Evolutionary conservation across 2,329 filamentous ascomycete genomes (phyloP).

Genomic region (Chalara sp.): DNA sequence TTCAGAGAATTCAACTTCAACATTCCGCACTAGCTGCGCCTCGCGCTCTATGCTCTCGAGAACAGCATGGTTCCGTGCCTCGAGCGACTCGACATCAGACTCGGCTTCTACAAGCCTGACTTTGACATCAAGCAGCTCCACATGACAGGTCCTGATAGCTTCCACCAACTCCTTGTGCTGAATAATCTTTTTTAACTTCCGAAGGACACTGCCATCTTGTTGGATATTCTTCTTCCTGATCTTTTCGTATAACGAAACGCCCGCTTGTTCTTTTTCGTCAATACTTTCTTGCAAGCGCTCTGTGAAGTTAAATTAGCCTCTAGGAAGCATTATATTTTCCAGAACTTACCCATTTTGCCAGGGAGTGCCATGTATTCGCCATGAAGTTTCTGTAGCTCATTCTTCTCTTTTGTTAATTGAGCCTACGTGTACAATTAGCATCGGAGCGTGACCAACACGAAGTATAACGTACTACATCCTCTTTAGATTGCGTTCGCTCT

Average conservation of each 20-base stretch:
- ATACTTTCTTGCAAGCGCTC: conserved; percentile 30
- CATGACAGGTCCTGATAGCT: conserved; percentile 53
- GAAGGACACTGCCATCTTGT: conserved; percentile 47
- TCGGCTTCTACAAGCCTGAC: conserved; percentile 69
- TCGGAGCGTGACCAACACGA: background rate
- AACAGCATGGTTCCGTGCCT: conserved; percentile 56
- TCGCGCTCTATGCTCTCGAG: conserved; percentile 43
- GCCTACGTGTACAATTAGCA: conserved; percentile 29
- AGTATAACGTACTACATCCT: conserved; percentile 34
- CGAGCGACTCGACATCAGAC: conserved; percentile 72
- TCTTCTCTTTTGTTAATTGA: conserved; percentile 55
- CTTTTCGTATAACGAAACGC: conserved; percentile 30
- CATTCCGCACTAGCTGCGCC: conserved; percentile 31
- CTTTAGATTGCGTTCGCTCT: background rate
- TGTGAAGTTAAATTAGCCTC: conserved; percentile 3
- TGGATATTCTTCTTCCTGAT: conserved; percentile 45
- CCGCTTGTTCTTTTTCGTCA: conserved; percentile 28
- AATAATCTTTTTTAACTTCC: conserved; percentile 48
- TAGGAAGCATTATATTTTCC: no score
- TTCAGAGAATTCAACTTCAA: conserved; percentile 33
- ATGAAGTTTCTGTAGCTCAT: conserved; percentile 56
- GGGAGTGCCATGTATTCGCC: conserved; percentile 62
- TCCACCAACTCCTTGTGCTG: conserved; percentile 52
- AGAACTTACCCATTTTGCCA: conserved; percentile 58
- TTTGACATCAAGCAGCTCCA: conserved; percentile 60